Percentiles rank a stretch among this genome's conserved stretches.
Evolutionary conservation across 495 filamentous ascomycete species (phyloP).

Genomic region (Viridothelium virens): DNA sequence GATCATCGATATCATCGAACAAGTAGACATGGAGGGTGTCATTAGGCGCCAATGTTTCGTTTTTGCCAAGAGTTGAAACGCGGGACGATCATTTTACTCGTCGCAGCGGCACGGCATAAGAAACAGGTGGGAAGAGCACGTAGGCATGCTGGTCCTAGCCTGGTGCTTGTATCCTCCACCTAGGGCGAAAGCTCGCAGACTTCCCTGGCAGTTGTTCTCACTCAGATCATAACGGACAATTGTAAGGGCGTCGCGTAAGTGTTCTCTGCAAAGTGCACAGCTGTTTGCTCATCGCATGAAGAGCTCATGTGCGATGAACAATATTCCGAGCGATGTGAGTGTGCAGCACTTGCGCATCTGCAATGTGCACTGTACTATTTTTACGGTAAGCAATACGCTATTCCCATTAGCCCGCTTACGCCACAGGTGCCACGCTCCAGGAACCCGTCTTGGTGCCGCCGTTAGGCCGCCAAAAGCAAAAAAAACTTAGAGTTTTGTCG

Average conservation of each 20-base stretch:
- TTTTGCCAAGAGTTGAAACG: not conserved
- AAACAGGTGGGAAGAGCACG: too few species aligned
- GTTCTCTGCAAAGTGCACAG: not conserved
- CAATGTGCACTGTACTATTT: slow-evolving; percentile 1
- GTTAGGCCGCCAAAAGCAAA: not conserved
- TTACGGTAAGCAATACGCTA: slow-evolving; percentile 12
- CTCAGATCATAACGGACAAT: not conserved
- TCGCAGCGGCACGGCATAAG: not conserved
- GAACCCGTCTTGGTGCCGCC: slow-evolving; percentile 1
- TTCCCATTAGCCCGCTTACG: not conserved
- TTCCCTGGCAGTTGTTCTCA: not conserved
- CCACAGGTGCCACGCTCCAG: slow-evolving; percentile 7
- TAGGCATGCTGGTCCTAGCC: too few species aligned
- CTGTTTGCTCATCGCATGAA: not conserved
- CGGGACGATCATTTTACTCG: not conserved
- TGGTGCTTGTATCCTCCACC: too few species aligned
- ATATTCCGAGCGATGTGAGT: slow-evolving; percentile 1
- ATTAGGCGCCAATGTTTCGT: not conserved
- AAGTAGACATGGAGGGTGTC: not conserved
- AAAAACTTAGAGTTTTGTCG: not conserved
- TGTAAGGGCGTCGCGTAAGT: not conserved
- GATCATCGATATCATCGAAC: not conserved
- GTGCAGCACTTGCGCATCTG: slow-evolving; percentile 2
- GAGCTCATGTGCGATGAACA: slow-evolving; percentile 2
- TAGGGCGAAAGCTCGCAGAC: too few species aligned